A percentile compares a stretch with the other conserved stretches of the same genome.
Evolutionary conservation across 257 asterid genomes (phyloP).

Genomic region (Solanum pennellii): DNA sequence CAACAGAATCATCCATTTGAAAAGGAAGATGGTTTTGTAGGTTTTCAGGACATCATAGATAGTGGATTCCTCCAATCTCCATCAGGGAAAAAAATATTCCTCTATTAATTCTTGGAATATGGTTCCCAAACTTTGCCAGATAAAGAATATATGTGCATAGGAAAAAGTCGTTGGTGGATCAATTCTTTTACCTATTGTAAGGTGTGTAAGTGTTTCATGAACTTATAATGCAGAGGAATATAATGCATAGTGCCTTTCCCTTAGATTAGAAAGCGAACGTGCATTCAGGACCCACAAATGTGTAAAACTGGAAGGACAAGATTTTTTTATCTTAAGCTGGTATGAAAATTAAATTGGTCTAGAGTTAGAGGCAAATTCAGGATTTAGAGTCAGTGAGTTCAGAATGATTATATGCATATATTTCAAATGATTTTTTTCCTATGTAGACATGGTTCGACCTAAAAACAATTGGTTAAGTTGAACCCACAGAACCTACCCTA

Average conservation of each 20-base stretch:
- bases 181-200: conserved; percentile 62
- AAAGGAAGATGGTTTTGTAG: conserved; percentile 20
- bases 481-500: not conserved
- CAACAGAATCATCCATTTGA: conserved; percentile 52
- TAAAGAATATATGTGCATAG: conserved; percentile 34
- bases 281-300: conserved; percentile 41
- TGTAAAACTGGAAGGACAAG: conserved; percentile 37
- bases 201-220: conserved; percentile 39
- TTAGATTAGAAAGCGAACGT: conserved; percentile 28
- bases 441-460: not conserved
- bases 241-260: conserved; percentile 28
- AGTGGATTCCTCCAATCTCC: conserved; percentile 65
- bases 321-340: conserved; percentile 29
- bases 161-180: conserved; percentile 43
- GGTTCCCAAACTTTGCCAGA: conserved; percentile 56
- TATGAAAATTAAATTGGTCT: conserved; percentile 42
- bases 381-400: not conserved
- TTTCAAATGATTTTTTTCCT: not conserved
- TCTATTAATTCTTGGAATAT: conserved; percentile 51
- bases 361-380: not conserved
- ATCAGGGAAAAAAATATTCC: conserved; percentile 31
- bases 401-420: not conserved
- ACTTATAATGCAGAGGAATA: conserved; percentile 35
- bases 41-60: conserved; percentile 39
- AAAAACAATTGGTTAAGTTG: not conserved